Percentiles rank a stretch among this genome's conserved stretches.
phyloP scores from a whole-genome alignment of 345 rosid genomes.

The Triadica sebifera region DNA sequence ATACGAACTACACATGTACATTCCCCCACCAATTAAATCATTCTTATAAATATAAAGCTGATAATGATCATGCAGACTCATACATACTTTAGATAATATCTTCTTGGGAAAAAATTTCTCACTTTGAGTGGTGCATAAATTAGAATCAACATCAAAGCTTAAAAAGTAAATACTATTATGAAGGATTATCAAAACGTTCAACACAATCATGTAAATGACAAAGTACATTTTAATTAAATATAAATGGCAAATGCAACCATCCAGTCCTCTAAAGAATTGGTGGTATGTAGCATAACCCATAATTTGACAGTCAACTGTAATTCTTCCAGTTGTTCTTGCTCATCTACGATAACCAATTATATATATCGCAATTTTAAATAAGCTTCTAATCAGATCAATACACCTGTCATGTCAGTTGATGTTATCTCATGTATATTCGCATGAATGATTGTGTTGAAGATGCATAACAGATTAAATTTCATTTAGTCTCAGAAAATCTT shows the following conservation, averaged over 20 bases:
- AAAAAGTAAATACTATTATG: background rate
- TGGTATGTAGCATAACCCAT: background rate
- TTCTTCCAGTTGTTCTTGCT: background rate
- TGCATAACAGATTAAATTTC: background rate
- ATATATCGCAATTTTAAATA: background rate
- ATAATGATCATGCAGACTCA: background rate
- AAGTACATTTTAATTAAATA: background rate
- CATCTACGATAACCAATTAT: background rate
- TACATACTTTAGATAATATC: background rate
- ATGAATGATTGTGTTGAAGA: background rate
- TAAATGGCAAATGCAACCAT: background rate
- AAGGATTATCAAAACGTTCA: background rate
- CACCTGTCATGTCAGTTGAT: background rate
- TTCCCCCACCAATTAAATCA: background rate
- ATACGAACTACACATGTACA: background rate
- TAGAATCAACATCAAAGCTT: background rate
- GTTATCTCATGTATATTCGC: too few relatives aligned
- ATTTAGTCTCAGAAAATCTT: background rate
- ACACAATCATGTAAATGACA: background rate
- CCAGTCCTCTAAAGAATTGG: too few relatives aligned
- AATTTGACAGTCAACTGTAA: background rate
- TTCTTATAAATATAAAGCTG: background rate
- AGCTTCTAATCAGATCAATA: background rate
- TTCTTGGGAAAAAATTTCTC: background rate
- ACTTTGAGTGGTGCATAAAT: background rate